Conservation (phyloP, 2,329 filamentous ascomycete species). For the Neoascochyta sp. region DNA sequence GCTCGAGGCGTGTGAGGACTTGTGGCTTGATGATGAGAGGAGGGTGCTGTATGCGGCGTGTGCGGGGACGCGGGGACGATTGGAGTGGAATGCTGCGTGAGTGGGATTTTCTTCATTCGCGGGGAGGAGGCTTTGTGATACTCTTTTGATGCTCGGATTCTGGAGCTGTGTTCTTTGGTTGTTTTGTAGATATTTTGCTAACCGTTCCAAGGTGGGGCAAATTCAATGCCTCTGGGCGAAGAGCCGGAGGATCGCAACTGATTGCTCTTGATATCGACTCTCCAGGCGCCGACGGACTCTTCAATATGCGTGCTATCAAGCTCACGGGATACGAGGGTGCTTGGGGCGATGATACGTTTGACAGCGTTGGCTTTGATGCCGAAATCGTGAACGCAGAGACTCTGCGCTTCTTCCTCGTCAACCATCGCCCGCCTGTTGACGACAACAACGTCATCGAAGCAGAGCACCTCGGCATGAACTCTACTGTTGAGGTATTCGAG, state of each 20-base stretch:
- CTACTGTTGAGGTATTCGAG: conserved; percentile 27
- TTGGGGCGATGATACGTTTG: conserved; percentile 17
- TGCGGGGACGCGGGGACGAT: conserved; percentile 16
- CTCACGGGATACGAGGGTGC: conserved; percentile 20
- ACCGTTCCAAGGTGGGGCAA: no score
- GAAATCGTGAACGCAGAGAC: conserved; percentile 21
- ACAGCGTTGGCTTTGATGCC: conserved; percentile 27
- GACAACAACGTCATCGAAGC: conserved; percentile 20
- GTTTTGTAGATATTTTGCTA: no score
- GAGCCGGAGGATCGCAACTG: conserved; percentile 21
- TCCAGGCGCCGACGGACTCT: conserved; percentile 20
- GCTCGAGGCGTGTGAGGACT: conserved; percentile 29
- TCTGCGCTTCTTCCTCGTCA: conserved; percentile 28
- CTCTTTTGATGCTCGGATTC: not conserved
- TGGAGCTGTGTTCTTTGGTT: no score
- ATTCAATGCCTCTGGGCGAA: conserved; percentile 20
- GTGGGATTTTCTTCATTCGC: no score
- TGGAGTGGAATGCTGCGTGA: conserved; percentile 27
- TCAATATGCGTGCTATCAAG: conserved; percentile 20
- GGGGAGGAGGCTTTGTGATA: not conserved
- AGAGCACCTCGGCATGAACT: conserved; percentile 20
- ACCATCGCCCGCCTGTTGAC: conserved; percentile 26
- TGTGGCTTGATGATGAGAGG: conserved; percentile 28
- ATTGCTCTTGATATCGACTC: conserved; percentile 29
- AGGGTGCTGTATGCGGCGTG: conserved; percentile 30